A percentile compares a stretch with the other conserved stretches of the same genome.
Evolutionary conservation across 2,329 filamentous ascomycete species (phyloP).

Genomic region (Sphaceloma murrayae): DNA sequence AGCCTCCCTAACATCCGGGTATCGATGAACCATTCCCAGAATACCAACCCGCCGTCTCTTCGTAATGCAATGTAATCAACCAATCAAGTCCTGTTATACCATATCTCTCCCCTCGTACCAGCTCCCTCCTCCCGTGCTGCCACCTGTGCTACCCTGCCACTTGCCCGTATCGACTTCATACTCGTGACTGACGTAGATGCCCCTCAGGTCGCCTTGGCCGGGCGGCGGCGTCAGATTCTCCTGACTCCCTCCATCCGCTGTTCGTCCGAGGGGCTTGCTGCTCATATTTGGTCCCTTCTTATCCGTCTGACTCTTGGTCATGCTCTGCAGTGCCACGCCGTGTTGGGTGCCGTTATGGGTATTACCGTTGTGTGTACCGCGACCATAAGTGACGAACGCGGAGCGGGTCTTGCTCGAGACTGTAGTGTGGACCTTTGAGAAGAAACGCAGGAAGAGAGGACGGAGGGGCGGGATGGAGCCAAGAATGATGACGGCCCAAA

Average conservation of each 20-base stretch:
- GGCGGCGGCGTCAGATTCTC: not conserved
- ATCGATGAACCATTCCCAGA: not conserved
- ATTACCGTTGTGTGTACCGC: constrained; percentile 8
- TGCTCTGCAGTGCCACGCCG: not conserved
- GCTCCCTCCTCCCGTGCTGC: not conserved
- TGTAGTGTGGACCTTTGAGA: constrained; percentile 8
- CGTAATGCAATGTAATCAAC: too few species aligned
- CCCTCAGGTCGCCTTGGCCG: not conserved
- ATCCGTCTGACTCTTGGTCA: not conserved
- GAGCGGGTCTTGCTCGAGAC: constrained; percentile 7
- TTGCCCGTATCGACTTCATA: constrained; percentile 7
- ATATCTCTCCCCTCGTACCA: constrained; percentile 2
- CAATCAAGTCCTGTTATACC: not conserved
- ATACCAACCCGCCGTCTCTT: too few species aligned
- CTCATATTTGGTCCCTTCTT: constrained; percentile 3
- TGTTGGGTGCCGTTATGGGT: not conserved
- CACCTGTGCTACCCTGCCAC: not conserved
- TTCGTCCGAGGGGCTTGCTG: not conserved
- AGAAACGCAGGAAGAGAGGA: constrained; percentile 10
- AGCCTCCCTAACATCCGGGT: not conserved
- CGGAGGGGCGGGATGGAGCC: constrained; percentile 11
- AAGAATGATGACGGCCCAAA: constrained; percentile 14
- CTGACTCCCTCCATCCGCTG: not conserved
- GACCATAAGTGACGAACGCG: not conserved
- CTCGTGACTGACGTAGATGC: constrained; percentile 8